A percentile compares a stretch with the other conserved stretches of the same genome.
Conservation (phyloP, 78 protist species). For the Polysphondylium violaceum region DNA sequence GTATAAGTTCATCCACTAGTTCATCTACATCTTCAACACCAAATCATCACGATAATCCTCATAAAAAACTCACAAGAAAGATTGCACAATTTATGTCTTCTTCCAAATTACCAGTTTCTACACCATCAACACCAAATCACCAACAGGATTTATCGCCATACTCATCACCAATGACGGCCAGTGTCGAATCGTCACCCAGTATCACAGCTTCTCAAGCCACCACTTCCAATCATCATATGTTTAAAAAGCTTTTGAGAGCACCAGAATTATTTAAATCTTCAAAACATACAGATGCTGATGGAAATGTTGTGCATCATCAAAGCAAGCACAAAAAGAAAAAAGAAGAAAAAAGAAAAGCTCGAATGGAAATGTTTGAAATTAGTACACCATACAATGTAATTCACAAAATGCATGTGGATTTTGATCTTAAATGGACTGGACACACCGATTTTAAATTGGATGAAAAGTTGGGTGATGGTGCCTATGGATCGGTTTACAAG, state of each 20-base stretch:
- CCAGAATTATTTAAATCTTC: constrained; percentile 16
- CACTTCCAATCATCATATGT: background rate
- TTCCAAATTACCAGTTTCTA: constrained; percentile 12
- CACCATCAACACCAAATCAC: constrained; percentile 4
- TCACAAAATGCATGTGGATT: constrained; percentile 86
- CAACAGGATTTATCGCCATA: background rate
- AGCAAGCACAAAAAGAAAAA: constrained; percentile 7
- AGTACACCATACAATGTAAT: constrained; percentile 78
- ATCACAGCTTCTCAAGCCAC: background rate
- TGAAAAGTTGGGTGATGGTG: constrained; percentile 83
- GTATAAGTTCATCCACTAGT: background rate
- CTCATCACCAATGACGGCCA: background rate
- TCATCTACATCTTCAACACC: background rate
- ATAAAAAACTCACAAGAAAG: constrained; percentile 22
- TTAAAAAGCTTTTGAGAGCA: constrained; percentile 3
- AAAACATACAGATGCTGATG: background rate
- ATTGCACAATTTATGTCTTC: constrained; percentile 36
- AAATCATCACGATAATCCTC: no score
- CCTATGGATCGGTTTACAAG: constrained; percentile 80
- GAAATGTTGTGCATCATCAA: background rate
- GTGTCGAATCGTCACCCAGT: background rate
- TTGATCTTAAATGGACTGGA: constrained; percentile 84
- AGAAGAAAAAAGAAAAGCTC: constrained; percentile 14
- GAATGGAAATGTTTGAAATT: constrained; percentile 48
- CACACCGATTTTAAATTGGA: constrained; percentile 71